Evolutionary conservation across 1,284 basidiomycete species (phyloP), one percentile per base, ranked within the genome.

Genomic region (Kwoniella shivajii): DNA sequence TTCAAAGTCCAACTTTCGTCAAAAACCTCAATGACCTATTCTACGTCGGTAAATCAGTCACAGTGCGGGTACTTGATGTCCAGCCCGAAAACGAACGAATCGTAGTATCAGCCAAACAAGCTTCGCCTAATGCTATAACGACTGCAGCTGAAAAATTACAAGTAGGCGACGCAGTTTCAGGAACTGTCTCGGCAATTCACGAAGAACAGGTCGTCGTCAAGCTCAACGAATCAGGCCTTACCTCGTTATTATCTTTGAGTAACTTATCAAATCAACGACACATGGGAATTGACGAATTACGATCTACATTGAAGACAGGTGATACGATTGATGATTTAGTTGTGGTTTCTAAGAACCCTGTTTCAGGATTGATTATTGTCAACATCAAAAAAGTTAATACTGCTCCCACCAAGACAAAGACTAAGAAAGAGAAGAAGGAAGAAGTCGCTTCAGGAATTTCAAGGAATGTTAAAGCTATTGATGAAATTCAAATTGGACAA

Each of bases 331-430:
- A 86, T 13, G 87, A 89, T 46, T 82, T 99, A 5, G 85, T 90
- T 3, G 89, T 99, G 18, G 88, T 93, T 24, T 89, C 90, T n/a
- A 89, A 91, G 67, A 93, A 92, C 73, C 81, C 85, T 1, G 92
- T 90, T 65, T 92, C 91, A 67, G 86, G 87, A 13, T 82, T 98
- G 55, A 88, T 97, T 56, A 88, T 97, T 59, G 89, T 95, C 44
- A 88, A 88, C 43, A 74, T 78, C 59, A 88, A 86, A 58, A 73
- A 72, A 39, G 22, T 56, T 4, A 33, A 51, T 38, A 36, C 31
- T 2, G 30, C 36, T 24, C 13, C 50, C 10, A 45, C 52, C 38
- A 50, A 52, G 34, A 50, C 20, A 9, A 57, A 61, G 43, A 30
- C 37, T 16, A 75, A 72, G 56, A 49, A 54, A 18, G 48, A 53